Evolutionary conservation across 306 rosid genomes (phyloP).

Genomic region (Cicer bijugum): DNA sequence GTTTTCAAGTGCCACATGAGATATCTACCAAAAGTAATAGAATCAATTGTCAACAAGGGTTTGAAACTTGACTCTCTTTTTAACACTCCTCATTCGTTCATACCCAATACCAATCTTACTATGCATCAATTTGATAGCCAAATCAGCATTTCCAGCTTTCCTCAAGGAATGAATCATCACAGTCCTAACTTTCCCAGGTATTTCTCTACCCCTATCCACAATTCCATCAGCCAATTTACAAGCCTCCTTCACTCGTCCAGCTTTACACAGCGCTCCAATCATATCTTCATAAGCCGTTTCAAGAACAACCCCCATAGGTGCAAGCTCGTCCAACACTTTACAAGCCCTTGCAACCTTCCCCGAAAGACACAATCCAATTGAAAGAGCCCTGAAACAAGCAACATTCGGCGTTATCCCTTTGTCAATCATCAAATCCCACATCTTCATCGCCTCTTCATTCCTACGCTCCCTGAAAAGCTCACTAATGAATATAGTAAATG

Average conservation of each 20-base stretch:
- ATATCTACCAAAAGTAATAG: conserved; percentile 18
- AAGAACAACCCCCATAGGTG: conserved; percentile 80
- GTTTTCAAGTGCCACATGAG: conserved; percentile 26
- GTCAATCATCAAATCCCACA: conserved; percentile 85
- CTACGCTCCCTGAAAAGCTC: conserved; percentile 71
- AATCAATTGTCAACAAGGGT: conserved; percentile 54
- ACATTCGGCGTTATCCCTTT: conserved; percentile 79
- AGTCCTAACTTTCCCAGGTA: conserved; percentile 79
- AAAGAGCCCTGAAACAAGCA: conserved; percentile 86
- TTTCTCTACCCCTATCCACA: conserved; percentile 87
- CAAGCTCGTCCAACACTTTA: conserved; percentile 85
- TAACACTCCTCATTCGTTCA: conserved; percentile 73
- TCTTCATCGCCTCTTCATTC: conserved; percentile 79
- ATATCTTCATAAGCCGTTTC: conserved; percentile 83
- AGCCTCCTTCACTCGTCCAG: conserved; percentile 77
- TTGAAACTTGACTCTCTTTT: conserved; percentile 81
- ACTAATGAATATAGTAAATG: conserved; percentile 73
- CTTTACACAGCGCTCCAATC: conserved; percentile 79
- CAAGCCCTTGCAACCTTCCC: conserved; percentile 91
- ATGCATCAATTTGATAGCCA: conserved; percentile 86
- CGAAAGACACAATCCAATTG: conserved; percentile 78
- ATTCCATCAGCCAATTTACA: conserved; percentile 95
- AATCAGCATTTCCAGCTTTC: conserved; percentile 79
- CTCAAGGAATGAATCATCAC: conserved; percentile 78
- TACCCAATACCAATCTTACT: conserved; percentile 94